phyloP scores from a whole-genome alignment of 495 filamentous ascomycete species.

The Ramalina intermedia region DNA sequence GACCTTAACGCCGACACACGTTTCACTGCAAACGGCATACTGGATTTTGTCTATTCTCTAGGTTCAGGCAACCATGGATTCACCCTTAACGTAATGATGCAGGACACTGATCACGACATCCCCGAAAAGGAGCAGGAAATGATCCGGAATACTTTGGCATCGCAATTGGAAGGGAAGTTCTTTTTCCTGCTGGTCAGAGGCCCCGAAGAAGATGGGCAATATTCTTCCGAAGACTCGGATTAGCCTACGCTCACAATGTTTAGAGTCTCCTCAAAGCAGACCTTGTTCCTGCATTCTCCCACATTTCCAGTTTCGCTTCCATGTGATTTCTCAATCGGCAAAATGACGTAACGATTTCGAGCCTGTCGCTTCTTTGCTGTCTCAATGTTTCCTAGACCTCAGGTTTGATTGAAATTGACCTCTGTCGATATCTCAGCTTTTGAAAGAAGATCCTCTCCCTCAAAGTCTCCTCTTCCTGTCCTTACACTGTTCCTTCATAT shows the following conservation, averaged over 20 bases:
- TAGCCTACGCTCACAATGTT: not conserved
- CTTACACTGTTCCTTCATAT: too few relatives aligned
- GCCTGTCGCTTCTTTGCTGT: too few relatives aligned
- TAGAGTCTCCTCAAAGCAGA: not conserved
- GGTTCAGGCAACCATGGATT: slow-evolving; percentile 23
- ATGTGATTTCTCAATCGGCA: not conserved
- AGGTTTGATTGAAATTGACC: too few relatives aligned
- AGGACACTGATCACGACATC: slow-evolving; percentile 20
- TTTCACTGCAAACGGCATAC: slow-evolving; percentile 31
- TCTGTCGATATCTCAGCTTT: too few relatives aligned
- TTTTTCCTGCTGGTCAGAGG: slow-evolving; percentile 22
- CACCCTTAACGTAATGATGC: slow-evolving; percentile 25
- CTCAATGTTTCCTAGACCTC: too few relatives aligned
- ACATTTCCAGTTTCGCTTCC: too few relatives aligned
- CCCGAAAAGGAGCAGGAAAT: slow-evolving; percentile 20
- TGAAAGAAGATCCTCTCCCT: too few relatives aligned
- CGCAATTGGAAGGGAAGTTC: slow-evolving; percentile 27
- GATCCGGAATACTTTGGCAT: slow-evolving; percentile 24
- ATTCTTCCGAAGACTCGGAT: not conserved
- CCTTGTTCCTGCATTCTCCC: too few relatives aligned
- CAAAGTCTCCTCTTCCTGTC: too few relatives aligned
- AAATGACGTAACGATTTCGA: slow-evolving; percentile 1
- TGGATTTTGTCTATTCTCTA: slow-evolving; percentile 31
- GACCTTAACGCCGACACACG: slow-evolving; percentile 30
- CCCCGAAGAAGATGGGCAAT: slow-evolving; percentile 1